phyloP scores from a whole-genome alignment of 2,329 filamentous ascomycete species.

The Neopestalotiopsis rosae region DNA sequence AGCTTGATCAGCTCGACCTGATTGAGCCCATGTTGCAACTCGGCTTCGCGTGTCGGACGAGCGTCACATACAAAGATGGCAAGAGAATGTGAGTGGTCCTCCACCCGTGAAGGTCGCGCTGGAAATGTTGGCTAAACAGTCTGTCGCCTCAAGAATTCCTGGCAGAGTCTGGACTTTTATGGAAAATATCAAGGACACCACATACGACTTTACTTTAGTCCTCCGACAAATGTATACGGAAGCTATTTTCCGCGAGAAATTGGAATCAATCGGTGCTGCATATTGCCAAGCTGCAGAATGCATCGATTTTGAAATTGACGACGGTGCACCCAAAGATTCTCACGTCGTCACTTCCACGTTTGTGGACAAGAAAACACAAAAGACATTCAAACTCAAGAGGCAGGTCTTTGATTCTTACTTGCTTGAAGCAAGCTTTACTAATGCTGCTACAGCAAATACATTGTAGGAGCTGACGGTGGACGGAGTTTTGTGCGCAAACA shows the following conservation, averaged over 20 bases:
- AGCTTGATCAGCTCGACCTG: conserved; percentile 57
- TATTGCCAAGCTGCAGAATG: conserved; percentile 37
- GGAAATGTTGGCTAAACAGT: neutral
- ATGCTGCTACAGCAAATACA: conserved; percentile 42
- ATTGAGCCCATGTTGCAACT: conserved; percentile 55
- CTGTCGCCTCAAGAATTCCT: conserved; percentile 23
- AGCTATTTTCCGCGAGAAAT: conserved; percentile 52
- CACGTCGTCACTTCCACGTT: conserved; percentile 34
- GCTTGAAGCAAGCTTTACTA: neutral
- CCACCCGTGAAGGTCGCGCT: no score
- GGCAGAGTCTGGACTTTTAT: conserved; percentile 58
- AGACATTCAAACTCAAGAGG: conserved; percentile 21
- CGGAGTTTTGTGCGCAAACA: conserved; percentile 52
- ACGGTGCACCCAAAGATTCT: conserved; percentile 31
- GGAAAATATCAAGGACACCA: conserved; percentile 56
- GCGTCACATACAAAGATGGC: conserved; percentile 54
- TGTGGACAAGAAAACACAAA: conserved; percentile 19
- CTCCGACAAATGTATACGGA: conserved; percentile 61
- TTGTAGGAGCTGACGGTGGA: conserved; percentile 58
- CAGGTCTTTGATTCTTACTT: neutral
- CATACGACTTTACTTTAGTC: conserved; percentile 58
- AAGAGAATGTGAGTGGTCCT: conserved; percentile 39
- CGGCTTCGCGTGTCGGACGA: conserved; percentile 56
- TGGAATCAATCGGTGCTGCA: conserved; percentile 40
- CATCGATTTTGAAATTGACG: conserved; percentile 42